Conservation (phyloP, 2,329 filamentous ascomycete genomes). For the Alternaria triticina region DNA sequence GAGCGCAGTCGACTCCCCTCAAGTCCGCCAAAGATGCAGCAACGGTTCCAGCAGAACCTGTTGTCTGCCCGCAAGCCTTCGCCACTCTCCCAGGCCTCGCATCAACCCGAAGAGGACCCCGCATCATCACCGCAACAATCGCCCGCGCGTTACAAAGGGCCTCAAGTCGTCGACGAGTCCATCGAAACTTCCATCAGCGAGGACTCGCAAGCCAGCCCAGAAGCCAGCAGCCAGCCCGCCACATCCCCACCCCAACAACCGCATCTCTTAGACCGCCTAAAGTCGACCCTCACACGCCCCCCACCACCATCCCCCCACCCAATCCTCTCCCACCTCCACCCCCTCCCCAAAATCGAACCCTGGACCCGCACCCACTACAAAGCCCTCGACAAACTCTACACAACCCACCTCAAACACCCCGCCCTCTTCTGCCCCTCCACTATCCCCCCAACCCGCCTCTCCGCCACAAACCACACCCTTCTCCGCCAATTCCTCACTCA, state of each 20-base stretch:
- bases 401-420: conserved; percentile 40
- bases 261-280: conserved; percentile 5
- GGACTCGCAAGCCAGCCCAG: conserved; percentile 10
- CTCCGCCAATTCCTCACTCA: conserved; percentile 32
- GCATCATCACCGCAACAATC: not conserved
- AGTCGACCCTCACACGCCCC: not conserved
- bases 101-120: not conserved
- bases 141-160: not conserved
- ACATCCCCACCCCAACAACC: not conserved
- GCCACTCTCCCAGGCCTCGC: conserved; percentile 9
- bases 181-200: conserved; percentile 4
- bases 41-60: conserved; percentile 23
- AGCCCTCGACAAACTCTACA: conserved; percentile 45
- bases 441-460: conserved; percentile 24
- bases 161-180: not conserved
- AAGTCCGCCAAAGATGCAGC: conserved; percentile 30
- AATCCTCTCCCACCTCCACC: conserved; percentile 27
- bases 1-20: conserved; percentile 24
- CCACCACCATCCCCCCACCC: conserved; percentile 34
- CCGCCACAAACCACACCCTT: conserved; percentile 37
- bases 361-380: conserved; percentile 52
- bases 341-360: conserved; percentile 45
- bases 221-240: conserved; percentile 1
- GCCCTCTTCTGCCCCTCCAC: conserved; percentile 38
- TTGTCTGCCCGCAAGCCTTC: conserved; percentile 21